Evolutionary conservation across 1,284 basidiomycete species (phyloP), one percentile per base, ranked within the genome.

Genomic region (Naganishia sp.): DNA sequence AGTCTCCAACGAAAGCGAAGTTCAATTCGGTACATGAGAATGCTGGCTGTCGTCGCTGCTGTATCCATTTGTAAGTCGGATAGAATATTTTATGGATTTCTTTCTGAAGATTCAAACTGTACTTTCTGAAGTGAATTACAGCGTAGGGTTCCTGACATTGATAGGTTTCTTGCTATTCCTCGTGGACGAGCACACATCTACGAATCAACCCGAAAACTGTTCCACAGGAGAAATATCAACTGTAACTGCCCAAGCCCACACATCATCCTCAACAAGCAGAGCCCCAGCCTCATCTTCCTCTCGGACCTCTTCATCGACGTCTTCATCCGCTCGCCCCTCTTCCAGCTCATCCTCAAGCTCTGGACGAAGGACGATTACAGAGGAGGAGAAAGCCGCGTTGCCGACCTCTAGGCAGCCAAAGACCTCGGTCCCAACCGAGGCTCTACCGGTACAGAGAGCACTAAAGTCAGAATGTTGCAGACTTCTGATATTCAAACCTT

Each of bases 91-190:
- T 9, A 13, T 9, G 35, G 7, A 39, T 39, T 9, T 10, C 35
- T 9, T 39, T 39, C 13, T 13, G 35, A 39, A 9, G 3, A 13
- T 9, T 10, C 35, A 3, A 39, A 39, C 35, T 39, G 2, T 9
- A 39, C 17, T 39, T 62, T 18, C 35, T 28, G 6, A 35, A 68
- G 67, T 68, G 17, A 68, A 68, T 39, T 56, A 61, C 45, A 50
- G 35, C 6, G 52, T 68, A 17, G 67, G 67, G 1, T 56, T 68
- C 45, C 52, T 68, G 10, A 52, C 63, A 7, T 53, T 65, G 13
- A 32, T 68, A 11, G 67, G 57, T 5, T 52, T 68, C 25, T 15
- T 63, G 18, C 51, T 68, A 13, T 68, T 61, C 52, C n/a, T 68
- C 21, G 17, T 68, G 57, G 67, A 68, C 18, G 63, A 67, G 15